Evolutionary conservation across 78 protist genomes (phyloP), one percentile per base, ranked within the genome.

Genomic region (Diacronema lutheri): DNA sequence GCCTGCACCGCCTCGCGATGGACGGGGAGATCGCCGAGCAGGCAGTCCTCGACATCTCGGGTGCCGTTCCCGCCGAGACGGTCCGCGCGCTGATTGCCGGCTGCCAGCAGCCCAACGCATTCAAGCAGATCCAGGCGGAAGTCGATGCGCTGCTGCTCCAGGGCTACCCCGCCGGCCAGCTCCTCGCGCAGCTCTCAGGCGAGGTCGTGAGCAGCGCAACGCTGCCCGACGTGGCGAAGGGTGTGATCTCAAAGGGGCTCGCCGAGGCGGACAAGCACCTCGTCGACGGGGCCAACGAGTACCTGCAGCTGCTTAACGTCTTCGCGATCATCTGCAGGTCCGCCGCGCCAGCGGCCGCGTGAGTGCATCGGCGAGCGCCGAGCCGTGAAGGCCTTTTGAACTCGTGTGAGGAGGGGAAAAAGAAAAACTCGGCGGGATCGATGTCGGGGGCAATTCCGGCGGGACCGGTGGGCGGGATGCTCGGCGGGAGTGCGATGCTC

Each of bases 251-350:
- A 19, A 68, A 86, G 71, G 85, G 56, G 61, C 33, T 89, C 37
- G 95, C 94, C 12, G 44, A 62, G 31, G 85, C 81, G 3, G 97
- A 95, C 65, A 94, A 90, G 86, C 68, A 62, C 40, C 58, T 95
- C 13, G 41, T 40, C 7, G 98, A 96, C 83, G 97, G 98, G 26
- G 93, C 96, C 35, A 92, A 93, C 66, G 98, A 96, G 33, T 68
- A 82, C 66, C 68, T 96, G 33, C 98, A 95, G 89, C 62, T 95
- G 46, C 56, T 92, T 21, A 82, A 84, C 55, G 38, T 92, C 40
- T 25, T 71, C 10, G 50, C 94, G 4, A 46, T 0, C 37, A 62
- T 86, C 19, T 88, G 64, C 64, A 5, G 20, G 25, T 58, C n/a
- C n/a, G n/a, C n/a, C n/a, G n/a, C n/a, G n/a, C n/a, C n/a, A n/a